Conservation (phyloP, 768 basidiomycete genomes). For the Lentinula raphanica region DNA sequence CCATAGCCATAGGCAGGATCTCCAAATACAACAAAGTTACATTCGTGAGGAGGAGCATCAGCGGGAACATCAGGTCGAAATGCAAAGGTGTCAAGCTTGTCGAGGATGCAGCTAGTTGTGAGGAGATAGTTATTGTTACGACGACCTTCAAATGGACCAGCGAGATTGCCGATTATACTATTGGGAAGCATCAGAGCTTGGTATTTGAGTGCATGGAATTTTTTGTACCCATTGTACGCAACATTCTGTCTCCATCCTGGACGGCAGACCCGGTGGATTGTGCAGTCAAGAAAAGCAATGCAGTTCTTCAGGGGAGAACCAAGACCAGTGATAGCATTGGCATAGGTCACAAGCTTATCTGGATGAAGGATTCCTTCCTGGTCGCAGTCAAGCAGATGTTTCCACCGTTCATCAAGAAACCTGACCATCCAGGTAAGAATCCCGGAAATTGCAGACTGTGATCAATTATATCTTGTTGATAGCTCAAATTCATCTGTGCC, state of each 20-base stretch:
- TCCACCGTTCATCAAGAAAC: conserved; percentile 15
- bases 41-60: conserved; percentile 3
- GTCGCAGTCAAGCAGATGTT: conserved; percentile 15
- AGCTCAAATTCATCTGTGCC: conserved; percentile 13
- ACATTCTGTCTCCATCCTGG: conserved; percentile 14
- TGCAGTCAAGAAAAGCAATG: conserved; percentile 18
- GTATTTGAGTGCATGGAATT: too few relatives aligned
- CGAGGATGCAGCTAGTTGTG: conserved; percentile 7
- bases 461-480: conserved; percentile 9
- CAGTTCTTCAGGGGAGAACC: conserved; percentile 7
- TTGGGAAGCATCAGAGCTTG: conserved; percentile 18
- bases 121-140: conserved; percentile 16
- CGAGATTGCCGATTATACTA: conserved; percentile 15
- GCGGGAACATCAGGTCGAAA: conserved; percentile 6
- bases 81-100: conserved; percentile 6
- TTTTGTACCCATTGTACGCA: conserved; percentile 22
- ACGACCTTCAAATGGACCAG: conserved; percentile 17
- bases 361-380: conserved; percentile 9
- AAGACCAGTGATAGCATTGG: conserved; percentile 7
- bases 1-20: conserved; percentile 19
- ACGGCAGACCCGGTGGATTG: conserved; percentile 14
- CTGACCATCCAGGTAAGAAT: conserved; percentile 10
- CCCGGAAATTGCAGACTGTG: conserved; percentile 16
- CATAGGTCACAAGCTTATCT: conserved; percentile 11
- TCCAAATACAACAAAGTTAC: conserved; percentile 17